These are phyloP conservation scores for Aureobasidium sp. DNA, from an alignment of 2,329 filamentous ascomycete genomes.

Conservation along the genomic window DNA sequence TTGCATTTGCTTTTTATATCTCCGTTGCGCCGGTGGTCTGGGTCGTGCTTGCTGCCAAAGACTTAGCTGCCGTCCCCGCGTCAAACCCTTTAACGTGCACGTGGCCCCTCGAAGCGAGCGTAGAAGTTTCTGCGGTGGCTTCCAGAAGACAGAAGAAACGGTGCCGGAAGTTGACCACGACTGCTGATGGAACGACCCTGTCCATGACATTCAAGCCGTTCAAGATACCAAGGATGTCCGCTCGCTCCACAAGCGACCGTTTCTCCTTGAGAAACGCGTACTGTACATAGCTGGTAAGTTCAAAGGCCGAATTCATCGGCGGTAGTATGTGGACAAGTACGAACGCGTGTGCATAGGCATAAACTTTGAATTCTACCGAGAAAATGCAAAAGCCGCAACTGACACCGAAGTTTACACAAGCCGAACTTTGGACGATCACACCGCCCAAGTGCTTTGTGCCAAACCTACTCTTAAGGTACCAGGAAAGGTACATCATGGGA, in stretches of 20 bases:
- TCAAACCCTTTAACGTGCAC: background rate
- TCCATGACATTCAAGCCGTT: too few species aligned
- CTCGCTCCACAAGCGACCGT: constrained; percentile 5
- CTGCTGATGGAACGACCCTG: background rate
- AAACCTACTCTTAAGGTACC: background rate
- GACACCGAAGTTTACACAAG: background rate
- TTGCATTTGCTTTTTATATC: background rate
- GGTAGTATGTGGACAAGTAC: background rate
- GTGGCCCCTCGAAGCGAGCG: background rate
- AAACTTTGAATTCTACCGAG: background rate
- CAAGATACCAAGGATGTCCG: background rate
- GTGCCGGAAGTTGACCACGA: background rate
- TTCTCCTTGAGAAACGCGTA: background rate
- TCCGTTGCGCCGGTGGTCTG: background rate
- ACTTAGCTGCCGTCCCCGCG: background rate
- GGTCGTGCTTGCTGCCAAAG: background rate
- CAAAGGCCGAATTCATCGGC: background rate
- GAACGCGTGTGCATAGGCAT: background rate
- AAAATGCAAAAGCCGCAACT: background rate
- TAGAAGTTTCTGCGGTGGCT: background rate
- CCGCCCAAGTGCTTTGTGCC: too few species aligned
- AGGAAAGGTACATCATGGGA: background rate
- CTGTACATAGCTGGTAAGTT: background rate
- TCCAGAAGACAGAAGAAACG: background rate
- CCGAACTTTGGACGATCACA: background rate